Base-by-base conservation (phyloP, 495 filamentous ascomycete species). In the Cercophora samala region DNA sequence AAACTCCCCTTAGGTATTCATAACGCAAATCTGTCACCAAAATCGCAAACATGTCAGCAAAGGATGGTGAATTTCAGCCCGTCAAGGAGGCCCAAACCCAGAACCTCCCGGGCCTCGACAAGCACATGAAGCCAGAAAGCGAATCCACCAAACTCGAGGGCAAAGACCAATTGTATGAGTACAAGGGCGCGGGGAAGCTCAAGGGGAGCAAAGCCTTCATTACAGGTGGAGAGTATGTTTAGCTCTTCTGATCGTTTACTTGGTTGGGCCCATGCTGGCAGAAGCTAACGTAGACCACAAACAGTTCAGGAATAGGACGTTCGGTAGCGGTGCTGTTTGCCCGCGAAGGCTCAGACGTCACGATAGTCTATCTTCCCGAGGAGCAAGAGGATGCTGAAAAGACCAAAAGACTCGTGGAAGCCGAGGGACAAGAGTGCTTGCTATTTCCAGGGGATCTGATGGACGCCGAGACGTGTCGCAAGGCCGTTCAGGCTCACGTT, bases 251-350 rank as follows among this genome's bases (percentile, higher is more conserved):
- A 11, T 46, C 5, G 37, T 17, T 46, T 18, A 46, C 2, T 46
- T 46, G n/a, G n/a, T n/a, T n/a, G n/a, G n/a, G n/a, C n/a, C 37
- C 37, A 46, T 46, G 37, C 37, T 17, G 78, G 19, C 81, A 79
- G 68, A 84, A 81, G 58, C 11, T 54, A 11, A 29, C 29, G 6
- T 3, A 46, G 29, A 54, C 29, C 9, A 1, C 6, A 3, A 51
- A 6, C 58, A 84, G 82, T 63, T 85, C 83, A 1, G 83, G 80
- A 23, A 86, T 86, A 32, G 85, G 84, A 37, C 81, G 84, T 5
- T 75, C 83, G 0, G 78, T 87, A 11, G 86, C 85, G 1, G 80
- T 84, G 9, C 76, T 88, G 5, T 85, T 84, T 75, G 85, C 85
- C 0, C 77, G 81, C 46, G 86, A 88, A 68, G 85, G 84, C 3